A percentile compares a stretch with the other conserved stretches of the same genome.
Evolutionary conservation across 2,329 filamentous ascomycete genomes (phyloP).

Genomic region (Colletotrichum sansevieriae): DNA sequence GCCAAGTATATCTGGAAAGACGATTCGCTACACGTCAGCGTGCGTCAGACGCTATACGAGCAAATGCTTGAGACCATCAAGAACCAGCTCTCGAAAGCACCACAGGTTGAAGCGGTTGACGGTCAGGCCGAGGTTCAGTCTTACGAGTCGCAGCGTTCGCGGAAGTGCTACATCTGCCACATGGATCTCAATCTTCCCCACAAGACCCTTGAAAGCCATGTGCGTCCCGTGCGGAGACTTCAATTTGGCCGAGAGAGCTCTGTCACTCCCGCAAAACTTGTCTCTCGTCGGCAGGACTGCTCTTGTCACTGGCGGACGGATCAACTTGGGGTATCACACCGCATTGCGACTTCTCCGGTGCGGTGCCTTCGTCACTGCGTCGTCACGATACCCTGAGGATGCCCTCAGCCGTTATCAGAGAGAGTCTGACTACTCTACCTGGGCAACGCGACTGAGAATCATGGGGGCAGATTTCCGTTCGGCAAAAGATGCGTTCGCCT

Average conservation of each 20-base stretch:
- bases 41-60: background rate
- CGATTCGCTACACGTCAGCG: too few relatives aligned
- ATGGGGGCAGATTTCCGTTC: background rate
- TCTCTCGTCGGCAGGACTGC: conserved; percentile 47
- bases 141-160: background rate
- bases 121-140: background rate
- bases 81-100: background rate
- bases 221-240: conserved; percentile 52
- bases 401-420: background rate
- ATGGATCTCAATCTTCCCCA: conserved; percentile 40
- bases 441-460: background rate
- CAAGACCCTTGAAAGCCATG: conserved; percentile 47
- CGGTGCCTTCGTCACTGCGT: conserved; percentile 51
- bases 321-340: conserved; percentile 52
- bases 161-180: conserved; percentile 51
- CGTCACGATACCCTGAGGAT: background rate
- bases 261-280: conserved; percentile 48
- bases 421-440: background rate
- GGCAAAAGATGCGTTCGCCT: background rate
- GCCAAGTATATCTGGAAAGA: background rate
- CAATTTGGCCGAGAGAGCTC: conserved; percentile 47
- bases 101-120: background rate
- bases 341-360: conserved; percentile 51
- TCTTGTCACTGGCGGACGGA: conserved; percentile 52
- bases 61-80: conserved; percentile 14